Evolutionary conservation across 192 early-diverging fungal genomes (phyloP), one percentile per base, ranked within the genome.

Genomic region (Gonapodya sp.): DNA sequence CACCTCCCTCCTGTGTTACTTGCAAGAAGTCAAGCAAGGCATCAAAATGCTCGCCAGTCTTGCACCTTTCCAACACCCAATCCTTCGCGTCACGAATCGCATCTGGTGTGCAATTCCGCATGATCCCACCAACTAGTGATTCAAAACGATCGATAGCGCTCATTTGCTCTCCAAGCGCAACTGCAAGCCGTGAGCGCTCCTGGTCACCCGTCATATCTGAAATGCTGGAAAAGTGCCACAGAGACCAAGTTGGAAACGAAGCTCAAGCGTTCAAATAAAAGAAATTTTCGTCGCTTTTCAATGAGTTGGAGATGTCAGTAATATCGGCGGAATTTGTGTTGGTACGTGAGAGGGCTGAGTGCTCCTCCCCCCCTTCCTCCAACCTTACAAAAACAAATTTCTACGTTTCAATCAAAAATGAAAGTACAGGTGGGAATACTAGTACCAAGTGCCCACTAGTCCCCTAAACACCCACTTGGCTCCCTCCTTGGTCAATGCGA

Each of bases 401-500:
- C n/a, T n/a, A n/a, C n/a, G n/a, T n/a, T n/a, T n/a, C n/a, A n/a
- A n/a, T n/a, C n/a, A n/a, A n/a, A n/a, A n/a, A n/a, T n/a, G n/a
- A n/a, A n/a, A n/a, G n/a, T n/a, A n/a, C n/a, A n/a, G n/a, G n/a
- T n/a, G n/a, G n/a, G n/a, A 72, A 72, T 16, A 16, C 75, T 77
- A 77, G 14, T 77, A 18, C 30, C 18, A 18, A 2, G 34, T 77
- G 2, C 75, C 75, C 18, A 86, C 73, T 35, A 86, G 64, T 34
- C 73, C 81, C 33, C 77, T 81, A 24, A 91, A 35, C n/a, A 91
- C 84, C 33, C 87, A 79, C 0, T 83, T 0, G 1, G 86, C 88
- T 35, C 90, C 90, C 1, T 34, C n/a, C 73, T 90, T 89, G 82
- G 81, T 85, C 77, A 86, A 85, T 0, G 85, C 75, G 18, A 80